phyloP scores from a whole-genome alignment of 495 filamentous ascomycete genomes.

The Sphaerosporella brunnea region DNA sequence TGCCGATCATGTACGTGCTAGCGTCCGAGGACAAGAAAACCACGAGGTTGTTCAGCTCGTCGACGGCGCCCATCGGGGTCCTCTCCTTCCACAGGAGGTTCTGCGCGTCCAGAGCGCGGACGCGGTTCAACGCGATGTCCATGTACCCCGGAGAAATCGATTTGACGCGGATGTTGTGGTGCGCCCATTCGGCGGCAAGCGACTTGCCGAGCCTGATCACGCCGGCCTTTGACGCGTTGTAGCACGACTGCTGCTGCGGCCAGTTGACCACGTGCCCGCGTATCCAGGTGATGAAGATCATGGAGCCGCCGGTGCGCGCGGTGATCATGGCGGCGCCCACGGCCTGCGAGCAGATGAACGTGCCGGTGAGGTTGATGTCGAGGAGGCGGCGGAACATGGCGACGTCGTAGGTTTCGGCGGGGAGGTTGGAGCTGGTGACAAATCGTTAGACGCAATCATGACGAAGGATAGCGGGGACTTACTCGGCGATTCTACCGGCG shows the following conservation, averaged over 20 bases:
- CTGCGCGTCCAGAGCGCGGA: conserved; percentile 52
- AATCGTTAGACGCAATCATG: not conserved
- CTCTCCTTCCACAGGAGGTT: conserved; percentile 61
- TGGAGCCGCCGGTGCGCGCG: conserved; percentile 41
- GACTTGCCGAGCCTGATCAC: conserved; percentile 61
- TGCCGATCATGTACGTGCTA: conserved; percentile 59
- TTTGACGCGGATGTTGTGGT: conserved; percentile 57
- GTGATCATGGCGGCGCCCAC: conserved; percentile 48
- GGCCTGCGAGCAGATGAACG: conserved; percentile 49
- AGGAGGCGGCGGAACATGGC: conserved; percentile 52
- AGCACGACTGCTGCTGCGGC: conserved; percentile 59
- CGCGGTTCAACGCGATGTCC: conserved; percentile 42
- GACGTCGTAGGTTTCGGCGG: conserved; percentile 37
- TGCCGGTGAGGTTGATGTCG: conserved; percentile 58
- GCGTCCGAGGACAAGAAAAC: conserved; percentile 61
- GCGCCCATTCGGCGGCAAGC: conserved; percentile 61
- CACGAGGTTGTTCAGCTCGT: conserved; percentile 63
- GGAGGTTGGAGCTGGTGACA: conserved; percentile 40
- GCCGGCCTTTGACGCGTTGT: conserved; percentile 65
- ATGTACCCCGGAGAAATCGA: conserved; percentile 68
- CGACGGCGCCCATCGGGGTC: conserved; percentile 50
- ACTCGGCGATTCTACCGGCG: conserved; percentile 70
- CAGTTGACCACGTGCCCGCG: conserved; percentile 62
- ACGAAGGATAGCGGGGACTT: conserved; percentile 19
- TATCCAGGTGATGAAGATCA: conserved; percentile 62